Percentiles rank a stretch among this genome's conserved stretches.
These are phyloP conservation scores for Mortierella sp. DNA, from an alignment of 371 early-diverging fungal genomes.

Conservation along the genomic window DNA sequence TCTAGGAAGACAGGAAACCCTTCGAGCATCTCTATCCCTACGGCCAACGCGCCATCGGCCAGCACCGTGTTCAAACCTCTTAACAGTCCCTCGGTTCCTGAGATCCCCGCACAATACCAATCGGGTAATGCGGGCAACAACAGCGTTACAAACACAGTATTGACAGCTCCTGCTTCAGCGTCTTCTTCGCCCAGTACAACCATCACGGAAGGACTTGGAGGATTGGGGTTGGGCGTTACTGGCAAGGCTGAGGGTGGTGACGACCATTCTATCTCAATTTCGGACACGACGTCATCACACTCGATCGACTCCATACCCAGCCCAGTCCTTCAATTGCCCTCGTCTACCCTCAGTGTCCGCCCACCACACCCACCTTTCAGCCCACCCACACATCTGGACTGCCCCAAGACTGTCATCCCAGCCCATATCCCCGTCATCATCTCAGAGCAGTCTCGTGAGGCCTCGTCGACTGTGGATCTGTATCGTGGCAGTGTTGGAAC, in stretches of 20 bases:
- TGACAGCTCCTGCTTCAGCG: slow-evolving; percentile 26
- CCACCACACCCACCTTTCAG: slow-evolving; percentile 59
- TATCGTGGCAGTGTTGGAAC: slow-evolving; percentile 81
- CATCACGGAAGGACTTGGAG: slow-evolving; percentile 15
- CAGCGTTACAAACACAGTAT: background rate
- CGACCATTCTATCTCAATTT: slow-evolving; percentile 35
- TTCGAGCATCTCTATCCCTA: slow-evolving; percentile 15
- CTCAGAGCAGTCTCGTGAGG: slow-evolving; percentile 86
- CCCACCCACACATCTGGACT: slow-evolving; percentile 66
- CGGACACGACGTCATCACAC: slow-evolving; percentile 39
- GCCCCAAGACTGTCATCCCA: slow-evolving; percentile 77
- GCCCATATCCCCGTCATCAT: slow-evolving; percentile 79
- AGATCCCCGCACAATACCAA: slow-evolving; percentile 13
- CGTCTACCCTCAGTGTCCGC: slow-evolving; percentile 32
- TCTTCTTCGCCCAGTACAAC: slow-evolving; percentile 32
- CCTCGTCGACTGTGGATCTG: slow-evolving; percentile 81
- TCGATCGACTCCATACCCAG: slow-evolving; percentile 43
- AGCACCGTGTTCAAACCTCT: slow-evolving; percentile 12
- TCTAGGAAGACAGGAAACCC: slow-evolving; percentile 21
- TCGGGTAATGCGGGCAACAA: background rate
- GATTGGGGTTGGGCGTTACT: slow-evolving; percentile 6
- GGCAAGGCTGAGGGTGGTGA: background rate
- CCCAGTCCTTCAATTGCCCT: slow-evolving; percentile 24
- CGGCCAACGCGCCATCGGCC: background rate
- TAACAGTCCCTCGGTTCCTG: slow-evolving; percentile 32